Evolutionary conservation across 306 rosid species (phyloP).

Genomic region (Spatholobus suberectus): DNA sequence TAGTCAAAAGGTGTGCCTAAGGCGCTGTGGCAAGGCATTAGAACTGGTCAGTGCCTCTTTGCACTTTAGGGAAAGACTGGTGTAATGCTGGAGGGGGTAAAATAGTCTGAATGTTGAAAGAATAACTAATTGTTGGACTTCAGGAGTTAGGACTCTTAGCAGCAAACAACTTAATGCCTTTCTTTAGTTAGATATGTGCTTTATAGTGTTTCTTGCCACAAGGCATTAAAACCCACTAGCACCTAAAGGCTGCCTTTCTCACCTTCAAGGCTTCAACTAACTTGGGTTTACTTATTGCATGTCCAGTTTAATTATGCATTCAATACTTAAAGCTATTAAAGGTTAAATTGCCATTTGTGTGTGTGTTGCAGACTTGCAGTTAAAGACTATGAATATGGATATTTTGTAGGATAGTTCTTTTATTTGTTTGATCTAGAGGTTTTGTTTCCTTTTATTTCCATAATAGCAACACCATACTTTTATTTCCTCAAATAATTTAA

Average conservation of each 20-base stretch:
- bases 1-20: neutral
- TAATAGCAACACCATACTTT: constrained; percentile 73
- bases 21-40: neutral
- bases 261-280: no score
- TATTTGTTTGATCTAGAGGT: constrained; percentile 33
- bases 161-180: neutral
- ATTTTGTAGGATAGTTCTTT: constrained; percentile 2
- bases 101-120: neutral
- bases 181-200: neutral
- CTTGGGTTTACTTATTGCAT: neutral
- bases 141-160: neutral
- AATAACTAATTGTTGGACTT: neutral
- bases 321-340: neutral
- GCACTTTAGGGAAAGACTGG: neutral
- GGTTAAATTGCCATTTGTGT: neutral
- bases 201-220: neutral
- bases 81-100: neutral
- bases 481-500: constrained; percentile 43
- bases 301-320: neutral
- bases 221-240: neutral
- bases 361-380: neutral
- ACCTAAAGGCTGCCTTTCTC: no score
- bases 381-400: neutral
- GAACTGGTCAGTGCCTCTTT: neutral
- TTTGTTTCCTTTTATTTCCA: constrained; percentile 38